A percentile compares a stretch with the other conserved stretches of the same genome.
These are phyloP conservation scores for Xylariaceae sp. DNA, from an alignment of 2,329 filamentous ascomycete species.

Conservation along the genomic window DNA sequence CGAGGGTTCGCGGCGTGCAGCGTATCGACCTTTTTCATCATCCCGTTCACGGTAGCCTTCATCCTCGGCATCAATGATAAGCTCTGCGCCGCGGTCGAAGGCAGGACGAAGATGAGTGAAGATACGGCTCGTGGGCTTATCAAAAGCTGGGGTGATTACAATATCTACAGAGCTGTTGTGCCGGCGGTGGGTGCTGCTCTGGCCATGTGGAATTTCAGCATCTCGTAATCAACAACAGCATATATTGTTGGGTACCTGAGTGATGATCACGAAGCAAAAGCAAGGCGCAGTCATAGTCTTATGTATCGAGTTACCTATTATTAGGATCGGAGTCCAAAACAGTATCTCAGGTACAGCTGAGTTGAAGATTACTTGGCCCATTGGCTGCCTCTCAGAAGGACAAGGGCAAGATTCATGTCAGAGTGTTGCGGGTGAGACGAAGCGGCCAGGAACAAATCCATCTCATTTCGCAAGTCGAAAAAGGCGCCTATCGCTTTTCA, in stretches of 20 bases:
- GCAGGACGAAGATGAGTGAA: constrained; percentile 18
- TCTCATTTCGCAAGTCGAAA: too few species aligned
- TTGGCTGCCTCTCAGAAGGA: not conserved
- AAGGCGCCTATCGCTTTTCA: too few species aligned
- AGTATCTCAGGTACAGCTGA: too few species aligned
- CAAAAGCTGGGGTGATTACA: constrained; percentile 23
- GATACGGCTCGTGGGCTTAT: constrained; percentile 20
- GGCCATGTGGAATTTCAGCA: constrained; percentile 24
- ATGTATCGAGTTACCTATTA: too few species aligned
- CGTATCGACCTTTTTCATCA: constrained; percentile 15
- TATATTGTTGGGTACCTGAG: too few species aligned
- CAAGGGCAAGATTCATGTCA: too few species aligned
- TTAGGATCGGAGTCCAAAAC: too few species aligned
- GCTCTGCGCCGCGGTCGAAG: constrained; percentile 12
- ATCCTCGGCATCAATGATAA: constrained; percentile 14
- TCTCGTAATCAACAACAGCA: constrained; percentile 3
- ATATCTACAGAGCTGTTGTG: constrained; percentile 19
- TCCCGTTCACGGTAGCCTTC: constrained; percentile 18
- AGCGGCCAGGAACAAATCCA: too few species aligned
- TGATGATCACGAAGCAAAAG: not conserved
- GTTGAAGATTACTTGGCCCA: too few species aligned
- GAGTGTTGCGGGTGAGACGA: too few species aligned
- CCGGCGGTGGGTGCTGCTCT: constrained; percentile 25
- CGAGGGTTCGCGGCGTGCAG: constrained; percentile 18
- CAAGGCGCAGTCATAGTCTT: too few species aligned